Evolutionary conservation across 768 basidiomycete genomes (phyloP), one percentile per base, ranked within the genome.

Genomic region (Boletales sp.): DNA sequence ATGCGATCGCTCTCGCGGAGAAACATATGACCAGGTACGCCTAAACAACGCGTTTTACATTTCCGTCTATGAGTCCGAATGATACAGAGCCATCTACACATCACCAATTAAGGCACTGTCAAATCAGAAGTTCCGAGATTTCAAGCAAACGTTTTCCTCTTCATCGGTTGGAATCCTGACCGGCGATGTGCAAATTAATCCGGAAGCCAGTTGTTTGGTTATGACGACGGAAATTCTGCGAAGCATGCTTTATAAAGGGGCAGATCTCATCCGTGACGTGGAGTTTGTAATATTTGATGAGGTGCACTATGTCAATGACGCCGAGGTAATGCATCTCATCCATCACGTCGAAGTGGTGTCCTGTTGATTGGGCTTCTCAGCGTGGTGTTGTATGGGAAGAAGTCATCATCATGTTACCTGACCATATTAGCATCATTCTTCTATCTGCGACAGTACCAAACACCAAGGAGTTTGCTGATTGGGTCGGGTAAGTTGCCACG

Each of bases 201-300:
- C 97, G 0, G 97, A 99, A 72, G 97, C 92, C 30, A 90, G 83
- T 54, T 99, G 97, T 69, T 74, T 99, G 43, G 89, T 99, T 46
- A 97, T 98, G 88, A 94, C 93, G 11, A 99, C 97, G 19, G 97
- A 99, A 68, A 99, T 99, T 64, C 69, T 99, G 55, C 81, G 97
- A 59, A 93, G 90, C 61, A 99, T 99, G 97, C 79, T 99, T 18
- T 97, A 97, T 72, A 95, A 98, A 67, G 97, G 97, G 2, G 97
- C 97, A 11, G 97, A 99, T 72, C 75, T 99, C 18, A 99, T 99
- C 59, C 83, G 97, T 31, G 97, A 99, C 67, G 95, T 99, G 43
- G 97, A 99, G 66, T 99, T 97, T 65, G 97, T 99, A 19, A 97
- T 99, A 52, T 99, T 99, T 63, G 97, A 99, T 64, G 97, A 99